Base-by-base conservation (phyloP, 352 stramenopile species). In the Phytophthora europaea region DNA sequence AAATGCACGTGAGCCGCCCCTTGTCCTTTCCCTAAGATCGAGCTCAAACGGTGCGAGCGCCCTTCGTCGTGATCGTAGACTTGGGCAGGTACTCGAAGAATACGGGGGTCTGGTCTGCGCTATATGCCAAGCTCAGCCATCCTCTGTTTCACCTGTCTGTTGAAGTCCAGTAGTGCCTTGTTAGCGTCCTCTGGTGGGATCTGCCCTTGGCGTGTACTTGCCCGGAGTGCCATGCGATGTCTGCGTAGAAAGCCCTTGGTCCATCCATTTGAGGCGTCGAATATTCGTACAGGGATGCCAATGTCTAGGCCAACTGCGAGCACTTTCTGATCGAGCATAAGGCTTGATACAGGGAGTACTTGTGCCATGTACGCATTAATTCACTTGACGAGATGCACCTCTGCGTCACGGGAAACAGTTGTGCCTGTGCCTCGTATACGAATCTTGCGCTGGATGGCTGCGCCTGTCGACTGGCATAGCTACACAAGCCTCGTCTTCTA, bases 31-130 rank as follows among this genome's bases (percentile, higher is more conserved):
- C 61, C 7, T 20, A 28, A 15, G 45, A 63, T 2, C 54, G 51
- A 20, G 66, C 33, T 40, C 67, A 69, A 16, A 69, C 67, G 3
- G 59, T 65, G 4, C 43, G 38, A 6, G 15, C 36, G 4, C 33
- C 59, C 22, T 73, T 73, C 26, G 10, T 58, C 5, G 47, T 15
- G 22, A 68, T 33, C 7, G 43, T 69, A 5, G 43, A 61, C 23
- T 53, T 64, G n/a, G 56, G 63, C 4, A 72, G 12, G 36, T 65
- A 70, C 48, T 75, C 67, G 34, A 67, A 70, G 23, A 75, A 66
- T 3, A 55, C 34, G 13, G 61, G 54, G 10, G 70, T 73, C 40
- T 78, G 58, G 31, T 79, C 63, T 10, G 52, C 65, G 33, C 78
- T 70, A 20, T 54, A 68, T 20, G 5, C 36, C 20, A n/a, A 50